A percentile compares a stretch with the other conserved stretches of the same genome.
phyloP scores from a whole-genome alignment of 148 eudicot species.

The Tetragonia tetragonoides region DNA sequence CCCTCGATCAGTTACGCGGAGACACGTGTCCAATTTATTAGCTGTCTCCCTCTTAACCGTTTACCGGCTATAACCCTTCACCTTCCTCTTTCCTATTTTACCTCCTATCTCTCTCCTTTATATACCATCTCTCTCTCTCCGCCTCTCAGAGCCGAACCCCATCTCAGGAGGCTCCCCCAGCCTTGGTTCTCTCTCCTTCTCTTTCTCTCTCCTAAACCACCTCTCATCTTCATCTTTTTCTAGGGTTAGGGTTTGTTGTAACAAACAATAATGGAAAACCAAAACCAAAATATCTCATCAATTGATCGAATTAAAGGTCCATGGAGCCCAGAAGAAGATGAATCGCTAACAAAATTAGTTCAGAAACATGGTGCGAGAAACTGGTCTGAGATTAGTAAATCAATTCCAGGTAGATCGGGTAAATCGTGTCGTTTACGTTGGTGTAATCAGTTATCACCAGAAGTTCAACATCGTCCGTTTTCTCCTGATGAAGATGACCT shows the following conservation, averaged over 20 bases:
- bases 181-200: neutral
- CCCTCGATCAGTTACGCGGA: conserved; percentile 21
- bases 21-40: conserved; percentile 26
- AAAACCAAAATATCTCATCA: neutral
- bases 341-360: conserved; percentile 38
- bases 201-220: neutral
- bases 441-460: conserved; percentile 77
- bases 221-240: neutral
- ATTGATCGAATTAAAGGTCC: conserved; percentile 59
- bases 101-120: conserved; percentile 16
- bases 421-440: conserved; percentile 69
- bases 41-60: conserved; percentile 33
- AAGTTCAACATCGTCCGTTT: conserved; percentile 59
- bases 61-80: conserved; percentile 26
- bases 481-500: conserved; percentile 53
- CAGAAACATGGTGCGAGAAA: conserved; percentile 47
- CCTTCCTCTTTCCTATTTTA: neutral
- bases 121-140: conserved; percentile 10
- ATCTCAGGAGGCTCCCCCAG: neutral
- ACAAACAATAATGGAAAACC: conserved; percentile 11
- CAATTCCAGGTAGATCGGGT: conserved; percentile 59
- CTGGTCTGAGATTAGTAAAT: conserved; percentile 56
- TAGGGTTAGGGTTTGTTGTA: conserved; percentile 29
- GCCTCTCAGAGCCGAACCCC: neutral
- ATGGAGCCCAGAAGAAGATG: conserved; percentile 72